phyloP scores from a whole-genome alignment of 2,329 filamentous ascomycete species.

The Monosporascus sp. region DNA sequence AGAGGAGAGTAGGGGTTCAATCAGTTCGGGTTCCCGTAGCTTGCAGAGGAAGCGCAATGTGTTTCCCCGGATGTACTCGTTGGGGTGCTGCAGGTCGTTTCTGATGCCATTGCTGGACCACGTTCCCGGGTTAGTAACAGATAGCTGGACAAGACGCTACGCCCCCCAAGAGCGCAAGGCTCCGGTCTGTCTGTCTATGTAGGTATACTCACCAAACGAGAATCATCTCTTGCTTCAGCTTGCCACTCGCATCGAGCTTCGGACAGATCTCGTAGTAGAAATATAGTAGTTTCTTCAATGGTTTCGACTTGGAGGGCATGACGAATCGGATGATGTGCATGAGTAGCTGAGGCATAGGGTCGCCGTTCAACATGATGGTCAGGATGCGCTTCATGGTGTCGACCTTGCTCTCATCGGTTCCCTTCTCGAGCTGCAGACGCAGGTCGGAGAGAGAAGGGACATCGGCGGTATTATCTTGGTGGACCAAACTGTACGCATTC shows the following conservation, averaged over 20 bases:
- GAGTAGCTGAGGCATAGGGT: constrained; percentile 88
- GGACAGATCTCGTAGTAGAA: constrained; percentile 99
- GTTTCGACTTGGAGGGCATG: constrained; percentile 97
- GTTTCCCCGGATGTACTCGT: constrained; percentile 97
- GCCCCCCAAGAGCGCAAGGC: constrained; percentile 5
- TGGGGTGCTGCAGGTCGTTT: constrained; percentile 93
- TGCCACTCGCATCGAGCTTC: constrained; percentile 85
- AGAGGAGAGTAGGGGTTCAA: constrained; percentile 91
- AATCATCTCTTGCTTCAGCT: constrained; percentile 99
- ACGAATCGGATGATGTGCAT: constrained; percentile 99
- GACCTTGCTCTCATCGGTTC: constrained; percentile 85
- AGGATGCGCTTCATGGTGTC: constrained; percentile 96
- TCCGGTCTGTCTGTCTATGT: not conserved
- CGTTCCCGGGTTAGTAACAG: constrained; percentile 17
- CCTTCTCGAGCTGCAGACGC: constrained; percentile 89
- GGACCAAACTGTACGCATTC: constrained; percentile 91
- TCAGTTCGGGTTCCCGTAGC: constrained; percentile 88
- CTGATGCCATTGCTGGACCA: constrained; percentile 82
- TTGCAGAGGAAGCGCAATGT: constrained; percentile 98
- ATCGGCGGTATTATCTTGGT: constrained; percentile 94
- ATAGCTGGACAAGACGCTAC: too few species aligned
- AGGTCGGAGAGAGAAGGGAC: constrained; percentile 86
- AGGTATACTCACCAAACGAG: constrained; percentile 71
- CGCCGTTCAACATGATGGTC: constrained; percentile 96
- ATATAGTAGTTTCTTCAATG: constrained; percentile 95